Percentiles rank a stretch among this genome's conserved stretches.
phyloP scores from a whole-genome alignment of 2,329 filamentous ascomycete species.

The Monilinia fructicola region DNA sequence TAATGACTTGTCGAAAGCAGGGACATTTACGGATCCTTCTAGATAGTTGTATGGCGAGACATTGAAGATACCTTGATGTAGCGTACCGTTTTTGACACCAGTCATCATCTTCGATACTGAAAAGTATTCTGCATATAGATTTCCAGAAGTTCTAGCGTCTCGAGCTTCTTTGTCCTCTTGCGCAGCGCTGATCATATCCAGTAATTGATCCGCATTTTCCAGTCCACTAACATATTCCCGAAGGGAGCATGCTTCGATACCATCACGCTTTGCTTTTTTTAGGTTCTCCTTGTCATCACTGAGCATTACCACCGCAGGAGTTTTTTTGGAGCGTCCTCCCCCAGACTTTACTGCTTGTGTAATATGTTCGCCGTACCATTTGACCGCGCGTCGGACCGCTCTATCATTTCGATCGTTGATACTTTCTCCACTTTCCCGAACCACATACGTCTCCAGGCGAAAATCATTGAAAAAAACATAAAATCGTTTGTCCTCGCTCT shows the following conservation, averaged over 20 bases:
- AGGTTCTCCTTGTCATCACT: slow-evolving; percentile 90
- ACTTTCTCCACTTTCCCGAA: slow-evolving; percentile 71
- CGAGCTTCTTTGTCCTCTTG: slow-evolving; percentile 65
- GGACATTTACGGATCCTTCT: slow-evolving; percentile 86
- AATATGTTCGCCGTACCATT: slow-evolving; percentile 89
- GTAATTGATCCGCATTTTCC: slow-evolving; percentile 77
- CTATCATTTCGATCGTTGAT: slow-evolving; percentile 98
- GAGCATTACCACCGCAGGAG: slow-evolving; percentile 85
- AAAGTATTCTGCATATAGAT: slow-evolving; percentile 86
- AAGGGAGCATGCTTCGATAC: slow-evolving; percentile 67
- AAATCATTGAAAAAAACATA: slow-evolving; percentile 99
- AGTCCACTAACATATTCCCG: slow-evolving; percentile 79
- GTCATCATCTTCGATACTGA: slow-evolving; percentile 92
- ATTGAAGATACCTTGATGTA: slow-evolving; percentile 95
- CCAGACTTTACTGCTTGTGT: slow-evolving; percentile 56
- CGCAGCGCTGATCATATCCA: slow-evolving; percentile 89
- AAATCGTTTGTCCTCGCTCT: slow-evolving; percentile 94
- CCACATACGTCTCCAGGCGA: slow-evolving; percentile 83
- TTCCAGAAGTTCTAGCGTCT: slow-evolving; percentile 62
- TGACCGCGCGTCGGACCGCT: slow-evolving; percentile 79
- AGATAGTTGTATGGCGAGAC: slow-evolving; percentile 98
- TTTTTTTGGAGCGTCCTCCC: slow-evolving; percentile 51
- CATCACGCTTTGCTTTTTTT: slow-evolving; percentile 74
- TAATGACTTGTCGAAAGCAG: slow-evolving; percentile 85
- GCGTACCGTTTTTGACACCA: slow-evolving; percentile 78